A percentile compares a stretch with the other conserved stretches of the same genome.
phyloP scores from a whole-genome alignment of 305 asterid species.

The Fraxinus dipetala region DNA sequence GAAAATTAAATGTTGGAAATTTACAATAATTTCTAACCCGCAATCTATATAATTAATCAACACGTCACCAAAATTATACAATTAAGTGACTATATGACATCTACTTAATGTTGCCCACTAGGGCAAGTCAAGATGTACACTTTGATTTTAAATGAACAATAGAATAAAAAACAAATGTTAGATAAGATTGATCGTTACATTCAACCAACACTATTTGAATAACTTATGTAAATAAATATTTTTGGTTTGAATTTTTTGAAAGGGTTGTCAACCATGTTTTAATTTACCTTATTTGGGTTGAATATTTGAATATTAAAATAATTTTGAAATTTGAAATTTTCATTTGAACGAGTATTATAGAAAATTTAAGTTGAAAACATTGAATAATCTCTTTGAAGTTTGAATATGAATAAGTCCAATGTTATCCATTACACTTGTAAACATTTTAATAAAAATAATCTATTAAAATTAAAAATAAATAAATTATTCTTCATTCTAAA shows the following conservation, averaged over 20 bases:
- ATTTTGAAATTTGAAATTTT: neutral
- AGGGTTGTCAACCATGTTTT: neutral
- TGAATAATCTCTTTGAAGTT: neutral
- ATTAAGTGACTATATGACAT: neutral
- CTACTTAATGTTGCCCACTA: neutral
- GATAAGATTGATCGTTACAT: neutral
- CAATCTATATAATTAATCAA: neutral
- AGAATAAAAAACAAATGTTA: neutral
- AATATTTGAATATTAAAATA: neutral
- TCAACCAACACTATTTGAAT: neutral
- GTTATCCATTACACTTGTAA: constrained; percentile 12
- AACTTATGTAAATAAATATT: neutral
- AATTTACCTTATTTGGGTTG: neutral
- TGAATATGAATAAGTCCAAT: neutral
- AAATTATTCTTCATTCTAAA: constrained; percentile 17
- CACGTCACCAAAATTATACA: neutral
- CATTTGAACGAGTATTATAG: neutral
- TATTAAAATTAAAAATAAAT: too few relatives aligned
- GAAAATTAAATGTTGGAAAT: neutral
- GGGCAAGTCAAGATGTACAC: neutral
- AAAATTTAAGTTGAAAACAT: neutral
- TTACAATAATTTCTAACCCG: neutral
- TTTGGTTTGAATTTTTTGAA: neutral
- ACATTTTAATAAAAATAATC: neutral
- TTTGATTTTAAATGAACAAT: neutral